Evolutionary conservation across 2,329 filamentous ascomycete species (phyloP), one percentile per base, ranked within the genome.

Genomic region (Cytospora piceicola): DNA sequence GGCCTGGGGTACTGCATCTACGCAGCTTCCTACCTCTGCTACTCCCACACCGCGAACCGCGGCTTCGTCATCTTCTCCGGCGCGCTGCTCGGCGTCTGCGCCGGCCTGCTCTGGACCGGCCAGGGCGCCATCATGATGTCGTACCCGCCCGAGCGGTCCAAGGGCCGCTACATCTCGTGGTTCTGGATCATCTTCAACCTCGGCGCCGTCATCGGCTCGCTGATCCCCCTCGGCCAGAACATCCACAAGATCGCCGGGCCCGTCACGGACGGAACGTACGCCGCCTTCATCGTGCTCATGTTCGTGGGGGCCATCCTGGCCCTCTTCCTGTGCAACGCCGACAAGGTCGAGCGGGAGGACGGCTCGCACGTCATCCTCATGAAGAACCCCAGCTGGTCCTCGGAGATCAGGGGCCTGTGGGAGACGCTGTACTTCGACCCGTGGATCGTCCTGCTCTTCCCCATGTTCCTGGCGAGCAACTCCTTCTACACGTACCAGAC

Each of bases 171-270:
- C 77, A 96, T 97, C 76, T 91, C 91, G 67, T 89, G 88, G 81
- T 97, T 97, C 80, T 97, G 94, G 94, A 88, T 93, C 76, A 96
- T 97, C 73, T 97, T 97, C 84, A 97, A 97, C 78, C 78, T 94
- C 66, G 94, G 94, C 71, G 93, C 89, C 72, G 93, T 97, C 68
- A 92, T 97, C 76, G 94, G 94, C 68, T 88, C 89, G 73, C 78
- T 89, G 72, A 91, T 93, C 68, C 89, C 90, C n/a, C 84, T 93
- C 5, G 90, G 84, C 69, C 84, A 91, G 76, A 92, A 91, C 78
- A 84, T 91, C 73, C 76, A 91, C 78, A 83, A 80, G 66, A 83
- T 75, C 17, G 78, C 63, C 65, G 76, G 76, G 56, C 80, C 80
- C 17, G 89, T 91, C 66, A 87, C 78, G 56, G 90, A 94, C 72